phyloP scores from a whole-genome alignment of 2,329 filamentous ascomycete genomes.

The Aspergillus sp. region DNA sequence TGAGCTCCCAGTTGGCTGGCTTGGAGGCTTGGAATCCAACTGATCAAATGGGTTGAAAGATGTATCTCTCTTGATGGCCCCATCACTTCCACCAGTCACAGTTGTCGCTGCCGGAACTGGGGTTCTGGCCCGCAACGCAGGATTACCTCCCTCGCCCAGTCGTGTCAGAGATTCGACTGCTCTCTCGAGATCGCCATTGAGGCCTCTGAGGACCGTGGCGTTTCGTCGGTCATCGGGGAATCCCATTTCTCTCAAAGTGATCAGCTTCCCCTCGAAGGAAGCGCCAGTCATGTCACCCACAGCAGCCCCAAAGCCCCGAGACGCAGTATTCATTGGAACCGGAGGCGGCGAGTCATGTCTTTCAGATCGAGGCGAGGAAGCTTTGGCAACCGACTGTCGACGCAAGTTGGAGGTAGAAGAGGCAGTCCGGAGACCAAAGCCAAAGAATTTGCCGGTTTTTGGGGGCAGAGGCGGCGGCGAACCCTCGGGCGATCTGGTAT shows the following conservation, averaged over 20 bases:
- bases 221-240: conserved; percentile 82
- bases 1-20: conserved; percentile 29
- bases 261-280: conserved; percentile 68
- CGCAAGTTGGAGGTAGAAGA: conserved; percentile 66
- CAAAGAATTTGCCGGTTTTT: conserved; percentile 57
- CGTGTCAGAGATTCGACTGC: conserved; percentile 80
- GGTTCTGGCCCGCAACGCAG: conserved; percentile 52
- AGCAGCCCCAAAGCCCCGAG: conserved; percentile 60
- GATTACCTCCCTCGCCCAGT: conserved; percentile 63
- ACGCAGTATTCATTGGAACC: conserved; percentile 22
- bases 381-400: conserved; percentile 54
- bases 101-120: conserved; percentile 35
- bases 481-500: conserved; percentile 50
- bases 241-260: conserved; percentile 80
- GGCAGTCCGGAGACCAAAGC: conserved; percentile 62
- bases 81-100: conserved; percentile 12
- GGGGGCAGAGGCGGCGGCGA: conserved; percentile 55
- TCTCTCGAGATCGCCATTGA: conserved; percentile 79
- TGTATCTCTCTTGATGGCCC: conserved; percentile 13
- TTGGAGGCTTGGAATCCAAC: conserved; percentile 35
- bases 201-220: conserved; percentile 70
- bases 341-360: conserved; percentile 21
- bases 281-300: conserved; percentile 46
- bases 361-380: conserved; percentile 21
- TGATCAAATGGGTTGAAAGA: conserved; percentile 67